These are phyloP conservation scores for Paspalum notatum DNA, from an alignment of 176 grass and related monocot species.

Conservation along the genomic window DNA sequence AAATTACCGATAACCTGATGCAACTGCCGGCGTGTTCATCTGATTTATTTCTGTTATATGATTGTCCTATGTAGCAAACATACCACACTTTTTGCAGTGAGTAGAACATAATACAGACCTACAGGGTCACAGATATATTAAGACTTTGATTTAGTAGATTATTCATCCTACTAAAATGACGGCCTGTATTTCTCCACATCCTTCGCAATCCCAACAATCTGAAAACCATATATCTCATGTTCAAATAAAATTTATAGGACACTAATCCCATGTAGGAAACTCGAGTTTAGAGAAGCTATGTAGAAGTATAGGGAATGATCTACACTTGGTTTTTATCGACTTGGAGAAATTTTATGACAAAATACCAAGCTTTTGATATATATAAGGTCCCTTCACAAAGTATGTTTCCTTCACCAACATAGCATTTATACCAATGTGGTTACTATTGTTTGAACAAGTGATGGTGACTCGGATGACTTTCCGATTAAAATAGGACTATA, in stretches of 20 bases:
- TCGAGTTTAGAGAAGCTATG: too few relatives aligned
- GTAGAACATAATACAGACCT: background rate
- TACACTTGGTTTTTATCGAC: too few relatives aligned
- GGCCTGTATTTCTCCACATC: background rate
- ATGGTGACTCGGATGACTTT: too few relatives aligned
- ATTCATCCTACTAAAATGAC: background rate
- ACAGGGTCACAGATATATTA: background rate
- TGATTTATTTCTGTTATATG: conserved; percentile 34
- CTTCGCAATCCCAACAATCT: background rate
- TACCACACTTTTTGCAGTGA: background rate
- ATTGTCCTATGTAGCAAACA: background rate
- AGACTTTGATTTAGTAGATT: background rate
- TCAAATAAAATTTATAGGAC: background rate
- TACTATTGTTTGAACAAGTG: too few relatives aligned
- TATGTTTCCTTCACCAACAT: too few relatives aligned
- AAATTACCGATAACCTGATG: background rate
- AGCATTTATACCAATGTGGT: too few relatives aligned
- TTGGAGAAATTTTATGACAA: too few relatives aligned
- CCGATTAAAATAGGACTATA: too few relatives aligned
- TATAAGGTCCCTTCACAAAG: too few relatives aligned
- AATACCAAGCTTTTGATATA: too few relatives aligned
- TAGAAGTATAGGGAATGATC: too few relatives aligned
- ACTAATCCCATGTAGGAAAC: background rate
- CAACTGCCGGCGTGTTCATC: background rate
- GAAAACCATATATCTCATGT: background rate